These are phyloP conservation scores for Stephanocyclus meneghinianus DNA, from an alignment of 352 stramenopile genomes.

Conservation along the genomic window DNA sequence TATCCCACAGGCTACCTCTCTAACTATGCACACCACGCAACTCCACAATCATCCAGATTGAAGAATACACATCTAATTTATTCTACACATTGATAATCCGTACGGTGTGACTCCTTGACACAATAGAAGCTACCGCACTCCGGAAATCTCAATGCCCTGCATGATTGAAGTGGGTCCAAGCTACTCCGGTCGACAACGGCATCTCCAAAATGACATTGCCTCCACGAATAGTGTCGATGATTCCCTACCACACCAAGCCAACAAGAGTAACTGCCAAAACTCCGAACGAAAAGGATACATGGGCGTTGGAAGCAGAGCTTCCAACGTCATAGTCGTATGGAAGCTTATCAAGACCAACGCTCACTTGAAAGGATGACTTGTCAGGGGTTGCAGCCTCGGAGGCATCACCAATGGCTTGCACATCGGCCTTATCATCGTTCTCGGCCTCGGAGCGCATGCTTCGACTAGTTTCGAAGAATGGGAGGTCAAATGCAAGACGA, in stretches of 20 bases:
- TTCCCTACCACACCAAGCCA: neutral
- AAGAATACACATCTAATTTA: too few relatives aligned
- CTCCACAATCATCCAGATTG: too few relatives aligned
- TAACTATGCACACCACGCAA: too few relatives aligned
- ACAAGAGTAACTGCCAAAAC: neutral
- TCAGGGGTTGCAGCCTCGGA: neutral
- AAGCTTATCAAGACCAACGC: conserved; percentile 1
- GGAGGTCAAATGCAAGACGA: neutral
- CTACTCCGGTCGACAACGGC: neutral
- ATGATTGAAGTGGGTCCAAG: neutral
- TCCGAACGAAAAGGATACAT: neutral
- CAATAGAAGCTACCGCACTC: too few relatives aligned
- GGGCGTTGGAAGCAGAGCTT: neutral
- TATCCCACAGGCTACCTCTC: too few relatives aligned
- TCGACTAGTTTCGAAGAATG: neutral
- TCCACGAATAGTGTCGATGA: neutral
- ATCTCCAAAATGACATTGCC: conserved; percentile 1
- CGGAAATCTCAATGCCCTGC: too few relatives aligned
- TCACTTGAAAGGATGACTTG: conserved; percentile 14
- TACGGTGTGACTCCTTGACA: too few relatives aligned
- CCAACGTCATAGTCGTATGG: neutral
- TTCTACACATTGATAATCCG: too few relatives aligned
- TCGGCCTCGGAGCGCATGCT: neutral
- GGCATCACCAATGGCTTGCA: neutral
- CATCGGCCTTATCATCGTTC: neutral